Conservation (phyloP, 805 yeast genomes). For the Ogataea kodamae region DNA sequence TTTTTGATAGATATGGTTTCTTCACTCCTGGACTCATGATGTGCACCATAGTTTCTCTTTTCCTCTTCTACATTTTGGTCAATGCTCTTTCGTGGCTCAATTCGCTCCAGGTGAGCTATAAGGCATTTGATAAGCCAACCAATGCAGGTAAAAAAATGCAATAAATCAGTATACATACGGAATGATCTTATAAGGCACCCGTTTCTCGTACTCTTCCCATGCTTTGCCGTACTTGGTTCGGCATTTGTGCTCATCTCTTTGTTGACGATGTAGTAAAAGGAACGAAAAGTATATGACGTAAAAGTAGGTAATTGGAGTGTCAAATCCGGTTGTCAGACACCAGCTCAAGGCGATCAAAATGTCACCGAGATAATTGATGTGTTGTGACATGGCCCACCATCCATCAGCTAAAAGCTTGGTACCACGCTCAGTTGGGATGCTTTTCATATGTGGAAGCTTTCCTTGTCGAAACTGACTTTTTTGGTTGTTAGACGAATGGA, state of each 20-base stretch:
- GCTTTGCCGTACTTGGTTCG: conserved; percentile 76
- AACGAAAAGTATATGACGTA: conserved; percentile 80
- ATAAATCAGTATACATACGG: conserved; percentile 71
- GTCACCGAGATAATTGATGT: conserved; percentile 93
- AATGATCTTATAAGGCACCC: conserved; percentile 85
- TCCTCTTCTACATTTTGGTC: conserved; percentile 54
- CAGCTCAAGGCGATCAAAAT: conserved; percentile 89
- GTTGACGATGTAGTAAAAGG: conserved; percentile 82
- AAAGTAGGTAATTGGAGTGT: conserved; percentile 81
- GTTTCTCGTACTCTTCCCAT: conserved; percentile 78
- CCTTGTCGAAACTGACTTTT: conserved; percentile 83
- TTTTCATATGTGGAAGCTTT: conserved; percentile 60
- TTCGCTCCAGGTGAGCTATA: conserved; percentile 71
- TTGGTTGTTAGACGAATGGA: conserved; percentile 80
- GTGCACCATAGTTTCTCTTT: conserved; percentile 61
- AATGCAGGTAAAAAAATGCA: conserved; percentile 47
- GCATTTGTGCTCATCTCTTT: conserved; percentile 90
- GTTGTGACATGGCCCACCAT: conserved; percentile 95
- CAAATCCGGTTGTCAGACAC: conserved; percentile 86
- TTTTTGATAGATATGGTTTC: conserved; percentile 64
- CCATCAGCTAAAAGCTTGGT: conserved; percentile 82
- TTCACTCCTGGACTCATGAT: conserved; percentile 81
- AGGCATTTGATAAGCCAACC: conserved; percentile 71
- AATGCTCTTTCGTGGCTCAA: conserved; percentile 71
- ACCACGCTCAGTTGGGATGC: conserved; percentile 70